Evolutionary conservation across 352 stramenopile genomes (phyloP).

Genomic region (Thalassiosira mediterranea): DNA sequence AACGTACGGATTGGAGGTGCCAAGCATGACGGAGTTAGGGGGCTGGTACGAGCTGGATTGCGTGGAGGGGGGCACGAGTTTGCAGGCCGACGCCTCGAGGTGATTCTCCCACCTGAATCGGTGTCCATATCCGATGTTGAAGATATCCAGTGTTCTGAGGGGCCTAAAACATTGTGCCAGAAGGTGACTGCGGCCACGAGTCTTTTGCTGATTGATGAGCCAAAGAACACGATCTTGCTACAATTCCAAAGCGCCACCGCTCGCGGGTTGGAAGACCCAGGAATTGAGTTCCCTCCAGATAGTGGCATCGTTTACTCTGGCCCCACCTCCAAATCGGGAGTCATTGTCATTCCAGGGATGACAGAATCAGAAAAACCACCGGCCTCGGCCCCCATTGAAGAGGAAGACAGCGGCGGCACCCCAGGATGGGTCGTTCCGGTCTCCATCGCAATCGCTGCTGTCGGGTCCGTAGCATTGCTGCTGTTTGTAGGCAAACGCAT

Average conservation of each 20-base stretch:
- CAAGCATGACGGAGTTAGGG: slow-evolving; percentile 5
- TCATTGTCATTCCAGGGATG: slow-evolving; percentile 7
- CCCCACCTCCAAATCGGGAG: not conserved
- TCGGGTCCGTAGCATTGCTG: slow-evolving; percentile 9
- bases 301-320: slow-evolving; percentile 33
- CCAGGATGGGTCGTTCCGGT: slow-evolving; percentile 36
- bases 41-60: not conserved
- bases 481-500: slow-evolving; percentile 22
- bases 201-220: slow-evolving; percentile 33
- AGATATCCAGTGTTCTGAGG: slow-evolving; percentile 33
- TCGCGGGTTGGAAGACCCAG: slow-evolving; percentile 20
- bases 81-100: slow-evolving; percentile 17
- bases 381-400: not conserved
- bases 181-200: slow-evolving; percentile 20
- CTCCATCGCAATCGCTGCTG: slow-evolving; percentile 16
- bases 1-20: not conserved
- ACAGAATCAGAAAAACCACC: not conserved
- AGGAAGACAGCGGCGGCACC: slow-evolving; percentile 3
- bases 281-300: slow-evolving; percentile 18
- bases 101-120: slow-evolving; percentile 11
- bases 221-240: slow-evolving; percentile 21
- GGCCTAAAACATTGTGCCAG: too few species aligned
- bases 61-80: too few species aligned
- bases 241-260: slow-evolving; percentile 29
- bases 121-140: slow-evolving; percentile 35